Base-by-base conservation (phyloP, 805 yeast species). In the Nakazawaea siamensis region DNA sequence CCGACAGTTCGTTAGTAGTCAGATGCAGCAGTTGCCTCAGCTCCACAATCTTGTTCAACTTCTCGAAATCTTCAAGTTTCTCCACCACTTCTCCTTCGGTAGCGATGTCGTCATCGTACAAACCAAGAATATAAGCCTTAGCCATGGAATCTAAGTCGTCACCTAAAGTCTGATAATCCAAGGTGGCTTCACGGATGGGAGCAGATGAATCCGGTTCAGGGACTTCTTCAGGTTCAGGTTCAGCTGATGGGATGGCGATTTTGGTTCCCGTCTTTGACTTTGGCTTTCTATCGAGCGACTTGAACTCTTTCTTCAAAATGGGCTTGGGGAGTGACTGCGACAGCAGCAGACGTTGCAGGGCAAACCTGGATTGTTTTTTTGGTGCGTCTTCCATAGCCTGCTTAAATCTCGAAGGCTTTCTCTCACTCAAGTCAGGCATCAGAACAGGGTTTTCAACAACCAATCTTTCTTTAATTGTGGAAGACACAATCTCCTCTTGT, bases 71-170 rank as follows among this genome's bases (percentile, higher is more conserved):
- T 10, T 58, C 64, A 9, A 76, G 35, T 36, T 63, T 57, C 40
- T 71, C 70, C 15, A 78, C 66, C 1, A 78, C 67, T 11, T 70
- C 70, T 0, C 82, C 82, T 32, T 66, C 65, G 0, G 75, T 69
- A 17, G 57, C 63, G 8, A 70, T 52, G 43, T 77, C 82, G 40
- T 73, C 82, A 46, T 76, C 81, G 46, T 73, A 76, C 43, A 69
- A 51, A 1, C 83, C 84, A 16, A 63, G 44, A n/a, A 64, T 57
- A 43, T 78, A 78, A 1, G 80, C 81, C 34, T 65, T 62, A 0
- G 73, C 80, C 78, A 76, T 70, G 3, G 69, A 64, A 32, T 74
- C 80, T 43, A 69, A 38, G 44, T 73, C 69, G 14, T 60, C 59
- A 17, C 63, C 65, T 19, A 70, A 39, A 2, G 61, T 44, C 8